Conservation (phyloP, 305 asterid genomes). For the Fraxinus velutina region DNA sequence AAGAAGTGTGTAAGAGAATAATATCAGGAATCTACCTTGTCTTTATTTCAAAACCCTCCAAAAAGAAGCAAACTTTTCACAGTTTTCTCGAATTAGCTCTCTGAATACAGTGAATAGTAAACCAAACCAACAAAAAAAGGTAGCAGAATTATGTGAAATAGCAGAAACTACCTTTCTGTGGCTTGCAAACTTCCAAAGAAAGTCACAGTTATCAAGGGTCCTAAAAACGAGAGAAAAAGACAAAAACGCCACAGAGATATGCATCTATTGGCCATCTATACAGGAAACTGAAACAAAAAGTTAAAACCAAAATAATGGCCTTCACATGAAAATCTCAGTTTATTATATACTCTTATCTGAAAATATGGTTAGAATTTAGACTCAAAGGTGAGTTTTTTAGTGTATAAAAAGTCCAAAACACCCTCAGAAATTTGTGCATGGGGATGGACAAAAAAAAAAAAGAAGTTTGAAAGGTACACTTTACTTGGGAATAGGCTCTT, state of each 20-base stretch:
- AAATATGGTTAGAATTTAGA: background rate
- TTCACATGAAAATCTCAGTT: conserved; percentile 26
- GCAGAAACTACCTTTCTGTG: conserved; percentile 15
- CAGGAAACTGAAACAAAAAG: conserved; percentile 11
- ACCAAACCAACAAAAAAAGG: background rate
- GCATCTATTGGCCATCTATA: conserved; percentile 26
- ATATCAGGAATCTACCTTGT: conserved; percentile 36
- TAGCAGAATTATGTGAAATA: conserved; percentile 22
- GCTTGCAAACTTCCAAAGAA: conserved; percentile 35
- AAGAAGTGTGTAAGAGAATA: conserved; percentile 27
- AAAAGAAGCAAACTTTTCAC: conserved; percentile 18
- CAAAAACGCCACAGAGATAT: conserved; percentile 30
- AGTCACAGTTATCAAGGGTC: conserved; percentile 46
- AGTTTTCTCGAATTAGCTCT: background rate
- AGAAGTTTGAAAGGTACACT: background rate
- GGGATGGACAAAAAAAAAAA: background rate
- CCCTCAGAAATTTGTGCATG: conserved; percentile 16
- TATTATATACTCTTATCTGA: background rate
- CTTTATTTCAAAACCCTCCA: conserved; percentile 18
- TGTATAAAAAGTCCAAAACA: background rate
- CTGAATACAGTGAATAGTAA: background rate
- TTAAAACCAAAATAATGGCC: conserved; percentile 14
- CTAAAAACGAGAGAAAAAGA: conserved; percentile 32
- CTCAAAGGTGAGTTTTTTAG: conserved; percentile 2
- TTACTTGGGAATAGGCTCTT: conserved; percentile 6